Conservation (phyloP, 2,329 filamentous ascomycete genomes). For the Trichophyton mentagrophytes region DNA sequence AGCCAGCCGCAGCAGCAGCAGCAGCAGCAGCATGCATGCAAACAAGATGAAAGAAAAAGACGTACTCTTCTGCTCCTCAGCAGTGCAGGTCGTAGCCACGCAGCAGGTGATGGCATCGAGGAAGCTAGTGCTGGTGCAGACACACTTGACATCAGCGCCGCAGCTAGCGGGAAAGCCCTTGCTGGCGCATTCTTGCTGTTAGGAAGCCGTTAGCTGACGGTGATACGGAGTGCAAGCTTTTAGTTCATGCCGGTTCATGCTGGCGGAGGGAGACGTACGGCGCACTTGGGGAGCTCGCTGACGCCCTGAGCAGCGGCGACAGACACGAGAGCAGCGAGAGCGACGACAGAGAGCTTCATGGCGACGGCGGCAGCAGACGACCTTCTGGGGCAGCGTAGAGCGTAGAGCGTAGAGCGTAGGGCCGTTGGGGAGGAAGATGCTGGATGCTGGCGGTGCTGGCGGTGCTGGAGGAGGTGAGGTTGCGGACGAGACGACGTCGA, state of each 20-base stretch:
- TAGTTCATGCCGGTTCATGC: too few species aligned
- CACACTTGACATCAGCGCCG: slow-evolving; percentile 36
- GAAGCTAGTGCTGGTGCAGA: slow-evolving; percentile 37
- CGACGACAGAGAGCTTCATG: slow-evolving; percentile 42
- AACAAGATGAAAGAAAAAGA: slow-evolving; percentile 9
- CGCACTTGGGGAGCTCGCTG: slow-evolving; percentile 39
- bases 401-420: not conserved
- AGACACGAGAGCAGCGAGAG: slow-evolving; percentile 42
- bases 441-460: not conserved
- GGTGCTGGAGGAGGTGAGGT: not conserved
- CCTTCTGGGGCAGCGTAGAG: not conserved
- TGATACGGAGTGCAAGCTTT: too few species aligned
- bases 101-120: slow-evolving; percentile 40
- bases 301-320: slow-evolving; percentile 36
- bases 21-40: too few species aligned
- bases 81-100: slow-evolving; percentile 32
- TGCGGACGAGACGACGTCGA: not conserved
- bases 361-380: slow-evolving; percentile 10
- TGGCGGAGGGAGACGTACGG: slow-evolving; percentile 34
- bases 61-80: slow-evolving; percentile 31
- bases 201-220: not conserved
- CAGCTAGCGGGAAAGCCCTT: slow-evolving; percentile 30
- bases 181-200: slow-evolving; percentile 30
- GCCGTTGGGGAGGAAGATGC: not conserved
- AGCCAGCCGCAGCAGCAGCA: too few species aligned